These are phyloP conservation scores for Mucor plumbeus DNA, from an alignment of 371 early-diverging fungal species.

Conservation along the genomic window DNA sequence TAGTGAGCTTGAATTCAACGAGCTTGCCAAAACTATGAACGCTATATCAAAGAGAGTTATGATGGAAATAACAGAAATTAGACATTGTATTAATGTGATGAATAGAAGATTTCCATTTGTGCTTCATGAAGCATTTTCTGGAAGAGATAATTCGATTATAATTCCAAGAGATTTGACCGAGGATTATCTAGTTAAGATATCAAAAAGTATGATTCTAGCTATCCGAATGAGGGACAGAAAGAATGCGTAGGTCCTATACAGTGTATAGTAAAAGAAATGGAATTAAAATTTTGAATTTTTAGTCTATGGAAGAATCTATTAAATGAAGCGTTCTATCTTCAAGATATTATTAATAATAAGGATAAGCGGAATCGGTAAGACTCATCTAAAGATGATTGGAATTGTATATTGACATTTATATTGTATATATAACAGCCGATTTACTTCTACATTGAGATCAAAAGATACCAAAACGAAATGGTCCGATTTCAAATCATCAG, in stretches of 20 bases:
- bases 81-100: constrained; percentile 62
- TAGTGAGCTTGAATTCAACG: constrained; percentile 73
- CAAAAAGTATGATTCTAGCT: constrained; percentile 62
- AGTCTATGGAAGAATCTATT: constrained; percentile 72
- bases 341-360: constrained; percentile 73
- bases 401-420: not conserved
- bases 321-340: constrained; percentile 70
- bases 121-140: constrained; percentile 33
- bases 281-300: not conserved
- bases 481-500: not conserved
- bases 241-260: constrained; percentile 60
- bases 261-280: no score
- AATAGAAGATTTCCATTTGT: constrained; percentile 55
- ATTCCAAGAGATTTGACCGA: constrained; percentile 59
- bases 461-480: constrained; percentile 13
- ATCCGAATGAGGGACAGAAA: constrained; percentile 65
- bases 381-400: not conserved
- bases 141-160: constrained; percentile 33
- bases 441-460: constrained; percentile 21
- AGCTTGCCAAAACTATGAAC: constrained; percentile 63
- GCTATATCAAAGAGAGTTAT: constrained; percentile 32
- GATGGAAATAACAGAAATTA: constrained; percentile 45
- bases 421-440: not conserved
- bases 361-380: constrained; percentile 62
- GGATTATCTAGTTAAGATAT: constrained; percentile 60